phyloP scores from a whole-genome alignment of 2,329 filamentous ascomycete genomes.

The Amauroascus verrucosus region DNA sequence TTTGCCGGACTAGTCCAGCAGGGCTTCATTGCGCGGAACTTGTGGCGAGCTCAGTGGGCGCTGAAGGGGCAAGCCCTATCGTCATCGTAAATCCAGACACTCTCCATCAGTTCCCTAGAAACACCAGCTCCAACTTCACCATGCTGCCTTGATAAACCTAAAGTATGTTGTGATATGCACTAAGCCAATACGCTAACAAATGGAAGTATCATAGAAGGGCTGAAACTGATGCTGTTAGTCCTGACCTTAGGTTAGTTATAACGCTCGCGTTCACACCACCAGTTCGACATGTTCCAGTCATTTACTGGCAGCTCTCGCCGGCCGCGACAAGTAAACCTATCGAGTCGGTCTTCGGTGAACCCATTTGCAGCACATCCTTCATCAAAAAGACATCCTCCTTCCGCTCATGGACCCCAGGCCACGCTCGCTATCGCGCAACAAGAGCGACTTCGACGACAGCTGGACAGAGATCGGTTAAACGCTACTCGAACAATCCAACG shows the following conservation, averaged over 20 bases:
- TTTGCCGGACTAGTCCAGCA: not conserved
- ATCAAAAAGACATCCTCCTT: conserved; percentile 44
- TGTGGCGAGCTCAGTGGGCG: not conserved
- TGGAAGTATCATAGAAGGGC: not conserved
- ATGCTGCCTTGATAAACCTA: not conserved
- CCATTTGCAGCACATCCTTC: conserved; percentile 58
- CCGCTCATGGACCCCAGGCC: conserved; percentile 56
- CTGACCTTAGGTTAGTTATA: not conserved
- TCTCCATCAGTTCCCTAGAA: not conserved
- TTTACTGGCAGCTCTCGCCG: conserved; percentile 83
- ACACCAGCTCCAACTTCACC: not conserved
- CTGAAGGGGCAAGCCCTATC: not conserved
- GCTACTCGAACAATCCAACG: conserved; percentile 66
- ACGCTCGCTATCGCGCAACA: conserved; percentile 79
- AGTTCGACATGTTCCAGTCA: conserved; percentile 64
- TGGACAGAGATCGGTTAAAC: conserved; percentile 65
- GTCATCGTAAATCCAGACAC: not conserved
- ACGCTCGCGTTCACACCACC: not conserved
- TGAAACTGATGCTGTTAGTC: not conserved
- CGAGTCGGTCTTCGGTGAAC: conserved; percentile 62
- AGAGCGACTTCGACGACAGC: conserved; percentile 68
- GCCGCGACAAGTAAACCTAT: conserved; percentile 86
- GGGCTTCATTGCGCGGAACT: not conserved
- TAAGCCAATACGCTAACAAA: not conserved
- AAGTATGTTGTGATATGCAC: not conserved